A percentile compares a stretch with the other conserved stretches of the same genome.
phyloP scores from a whole-genome alignment of 2,329 filamentous ascomycete genomes.

The Clonostachys byssicola region DNA sequence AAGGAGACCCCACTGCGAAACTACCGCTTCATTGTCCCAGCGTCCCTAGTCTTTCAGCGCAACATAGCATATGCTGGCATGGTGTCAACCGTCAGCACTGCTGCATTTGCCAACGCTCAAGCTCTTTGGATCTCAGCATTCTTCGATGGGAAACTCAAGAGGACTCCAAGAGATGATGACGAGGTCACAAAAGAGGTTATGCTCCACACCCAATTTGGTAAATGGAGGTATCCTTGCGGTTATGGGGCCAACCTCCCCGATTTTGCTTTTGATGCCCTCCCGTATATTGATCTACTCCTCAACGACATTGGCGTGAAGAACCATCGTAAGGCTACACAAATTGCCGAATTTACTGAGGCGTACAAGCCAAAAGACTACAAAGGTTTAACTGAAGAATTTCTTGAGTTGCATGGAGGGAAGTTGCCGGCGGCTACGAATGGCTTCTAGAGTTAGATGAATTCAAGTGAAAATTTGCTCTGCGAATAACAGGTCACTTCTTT shows the following conservation, averaged over 20 bases:
- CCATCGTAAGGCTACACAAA: not conserved
- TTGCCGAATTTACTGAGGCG: constrained; percentile 1
- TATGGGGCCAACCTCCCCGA: constrained; percentile 60
- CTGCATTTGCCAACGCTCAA: constrained; percentile 24
- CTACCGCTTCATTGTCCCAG: constrained; percentile 18
- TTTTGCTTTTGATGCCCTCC: constrained; percentile 53
- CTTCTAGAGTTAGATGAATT: too few relatives aligned
- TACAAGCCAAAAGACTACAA: constrained; percentile 12
- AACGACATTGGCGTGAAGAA: constrained; percentile 56
- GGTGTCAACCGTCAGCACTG: constrained; percentile 21
- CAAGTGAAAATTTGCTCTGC: too few relatives aligned
- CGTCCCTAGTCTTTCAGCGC: constrained; percentile 8
- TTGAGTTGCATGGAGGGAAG: too few relatives aligned
- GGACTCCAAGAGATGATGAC: constrained; percentile 26
- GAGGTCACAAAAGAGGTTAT: constrained; percentile 49
- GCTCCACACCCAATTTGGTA: constrained; percentile 63
- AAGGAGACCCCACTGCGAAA: constrained; percentile 12
- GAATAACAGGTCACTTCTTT: too few relatives aligned
- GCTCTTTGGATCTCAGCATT: constrained; percentile 56
- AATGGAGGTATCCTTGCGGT: constrained; percentile 64
- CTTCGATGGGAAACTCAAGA: constrained; percentile 40
- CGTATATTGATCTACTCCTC: constrained; percentile 52
- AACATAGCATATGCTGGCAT: constrained; percentile 26
- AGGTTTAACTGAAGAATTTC: constrained; percentile 16
- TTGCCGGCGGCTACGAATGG: too few relatives aligned